phyloP scores from a whole-genome alignment of 2,329 filamentous ascomycete species.

The Fusarium drepaniforme region DNA sequence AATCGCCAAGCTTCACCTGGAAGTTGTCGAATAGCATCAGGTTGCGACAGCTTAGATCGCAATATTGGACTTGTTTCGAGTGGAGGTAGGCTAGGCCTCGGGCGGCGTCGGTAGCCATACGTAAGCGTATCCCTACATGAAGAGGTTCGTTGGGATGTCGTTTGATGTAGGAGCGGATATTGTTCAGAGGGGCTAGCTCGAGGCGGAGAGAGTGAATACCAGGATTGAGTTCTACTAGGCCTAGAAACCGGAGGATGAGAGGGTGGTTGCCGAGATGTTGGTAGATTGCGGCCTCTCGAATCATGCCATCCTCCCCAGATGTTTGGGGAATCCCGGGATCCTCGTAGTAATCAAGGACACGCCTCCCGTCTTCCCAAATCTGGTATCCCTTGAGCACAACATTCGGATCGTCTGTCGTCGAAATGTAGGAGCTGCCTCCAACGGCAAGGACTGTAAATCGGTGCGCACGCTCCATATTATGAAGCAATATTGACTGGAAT shows the following conservation, averaged over 20 bases:
- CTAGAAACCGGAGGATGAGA: background rate
- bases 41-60: constrained; percentile 7
- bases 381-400: background rate
- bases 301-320: background rate
- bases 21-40: constrained; percentile 7
- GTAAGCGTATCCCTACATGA: background rate
- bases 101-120: constrained; percentile 5
- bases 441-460: background rate
- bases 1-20: constrained; percentile 11
- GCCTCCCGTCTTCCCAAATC: background rate
- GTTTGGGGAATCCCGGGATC: background rate
- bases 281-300: background rate
- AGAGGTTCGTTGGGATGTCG: background rate
- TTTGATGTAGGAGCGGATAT: background rate
- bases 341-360: background rate
- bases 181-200: constrained; percentile 1
- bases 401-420: background rate
- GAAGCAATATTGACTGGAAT: background rate
- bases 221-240: background rate
- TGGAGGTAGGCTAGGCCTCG: constrained; percentile 5
- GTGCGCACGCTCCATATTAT: background rate
- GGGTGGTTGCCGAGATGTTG: background rate
- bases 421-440: background rate
- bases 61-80: background rate
- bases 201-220: background rate